Evolutionary conservation across 2,329 filamentous ascomycete species (phyloP), one percentile per base, ranked within the genome.

Genomic region (Venturia nashicola): DNA sequence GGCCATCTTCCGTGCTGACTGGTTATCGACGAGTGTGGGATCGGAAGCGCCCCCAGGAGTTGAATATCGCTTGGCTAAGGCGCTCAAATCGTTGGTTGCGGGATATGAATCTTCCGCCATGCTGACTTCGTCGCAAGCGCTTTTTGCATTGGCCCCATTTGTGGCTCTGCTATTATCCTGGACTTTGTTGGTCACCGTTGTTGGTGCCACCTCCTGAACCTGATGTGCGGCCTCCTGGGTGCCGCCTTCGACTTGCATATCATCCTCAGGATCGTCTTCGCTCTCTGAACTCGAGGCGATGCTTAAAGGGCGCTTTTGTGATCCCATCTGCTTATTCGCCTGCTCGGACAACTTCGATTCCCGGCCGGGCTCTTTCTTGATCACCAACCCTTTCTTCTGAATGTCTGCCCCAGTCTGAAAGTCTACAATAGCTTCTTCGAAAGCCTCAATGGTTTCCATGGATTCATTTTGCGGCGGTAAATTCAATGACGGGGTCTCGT

Each of bases 1-100:
- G 42, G 61, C 16, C 46, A 44, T 39, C 32, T 48, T 62, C 12
- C 61, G 61, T 32, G 44, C 61, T 27, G 61, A 62, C 43, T 34
- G 20, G 42, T 48, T 44, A n/a, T 62, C 61, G 23, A 62, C 43
- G 12, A 62, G 61, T 43, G 59, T 18, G 12, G 36, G 36, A 9
- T 16, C 42, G 32, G 59, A 60, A 34, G n/a, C n/a, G 14, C 18
- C 12, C 36, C 27, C 39, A 40, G 39, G 59, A 39, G 59, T 60
- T 20, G 59, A 39, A 60, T 42, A 7, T 44, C n/a, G 59, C 20
- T 27, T 44, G 20, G 36, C 42, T 23, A n/a, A 16, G 14, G 59
- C 18, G n/a, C 16, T 18, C 6, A 32, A 16, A 20, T 39, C 7
- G 39, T 23, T 20, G 55, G 20, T 23, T 11, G 7, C 20, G 27